A percentile compares a stretch with the other conserved stretches of the same genome.
phyloP scores from a whole-genome alignment of 352 stramenopile species.

The Globisporangium orthogonon region DNA sequence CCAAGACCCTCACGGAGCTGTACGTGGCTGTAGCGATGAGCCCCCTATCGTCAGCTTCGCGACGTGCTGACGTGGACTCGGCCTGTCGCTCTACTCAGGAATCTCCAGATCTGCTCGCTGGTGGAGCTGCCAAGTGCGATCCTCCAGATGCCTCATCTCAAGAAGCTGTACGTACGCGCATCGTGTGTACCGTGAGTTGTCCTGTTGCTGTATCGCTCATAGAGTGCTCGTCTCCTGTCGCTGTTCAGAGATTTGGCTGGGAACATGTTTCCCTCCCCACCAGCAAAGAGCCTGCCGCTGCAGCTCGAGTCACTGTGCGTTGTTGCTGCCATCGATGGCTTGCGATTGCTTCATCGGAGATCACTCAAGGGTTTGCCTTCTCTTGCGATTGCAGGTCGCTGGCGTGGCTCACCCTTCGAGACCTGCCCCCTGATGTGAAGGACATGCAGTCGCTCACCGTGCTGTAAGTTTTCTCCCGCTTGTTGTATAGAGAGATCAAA shows the following conservation, averaged over 20 bases:
- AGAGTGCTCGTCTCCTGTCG: background rate
- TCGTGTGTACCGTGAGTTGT: too few relatives aligned
- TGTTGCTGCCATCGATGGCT: too few relatives aligned
- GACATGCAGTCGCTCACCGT: constrained; percentile 16
- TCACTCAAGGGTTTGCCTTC: background rate
- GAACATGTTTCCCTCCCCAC: constrained; percentile 17
- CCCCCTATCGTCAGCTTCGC: too few relatives aligned
- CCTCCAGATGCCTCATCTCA: constrained; percentile 24
- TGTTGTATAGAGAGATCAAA: background rate
- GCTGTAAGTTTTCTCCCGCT: constrained; percentile 9
- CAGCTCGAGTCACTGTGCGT: constrained; percentile 20
- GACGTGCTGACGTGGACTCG: too few relatives aligned
- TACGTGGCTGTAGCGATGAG: background rate
- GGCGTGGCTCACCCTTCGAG: constrained; percentile 6
- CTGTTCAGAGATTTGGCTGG: constrained; percentile 13
- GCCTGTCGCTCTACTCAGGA: constrained; percentile 2
- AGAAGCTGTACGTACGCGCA: constrained; percentile 19
- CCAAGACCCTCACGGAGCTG: constrained; percentile 14
- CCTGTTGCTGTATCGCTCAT: background rate
- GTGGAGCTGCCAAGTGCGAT: constrained; percentile 24
- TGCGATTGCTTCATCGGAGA: background rate
- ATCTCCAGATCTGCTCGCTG: constrained; percentile 22
- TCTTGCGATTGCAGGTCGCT: background rate
- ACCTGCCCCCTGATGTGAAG: constrained; percentile 13
- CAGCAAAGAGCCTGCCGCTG: constrained; percentile 13